Conservation (phyloP, 768 basidiomycete species). For the Harrya chromipes region DNA sequence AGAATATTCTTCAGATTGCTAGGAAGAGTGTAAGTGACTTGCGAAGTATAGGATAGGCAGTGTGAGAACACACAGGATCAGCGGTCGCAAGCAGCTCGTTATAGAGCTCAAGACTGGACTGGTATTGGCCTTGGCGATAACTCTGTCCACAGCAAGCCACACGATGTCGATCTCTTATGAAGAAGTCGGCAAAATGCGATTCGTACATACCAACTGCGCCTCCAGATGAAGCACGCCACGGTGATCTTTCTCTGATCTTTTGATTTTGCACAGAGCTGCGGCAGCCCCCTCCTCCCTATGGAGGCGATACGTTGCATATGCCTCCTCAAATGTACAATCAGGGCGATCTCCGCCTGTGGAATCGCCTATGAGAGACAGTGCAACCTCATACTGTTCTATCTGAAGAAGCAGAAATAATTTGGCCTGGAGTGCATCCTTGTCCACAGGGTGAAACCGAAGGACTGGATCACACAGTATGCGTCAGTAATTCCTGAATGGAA, state of each 20-base stretch:
- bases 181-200: slow-evolving; percentile 12
- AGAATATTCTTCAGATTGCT: slow-evolving; percentile 85
- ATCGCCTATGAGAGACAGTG: slow-evolving; percentile 55
- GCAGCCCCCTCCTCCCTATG: slow-evolving; percentile 70
- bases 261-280: slow-evolving; percentile 48
- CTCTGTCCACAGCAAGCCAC: slow-evolving; percentile 41
- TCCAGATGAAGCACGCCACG: slow-evolving; percentile 76
- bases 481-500: slow-evolving; percentile 20
- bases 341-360: slow-evolving; percentile 7
- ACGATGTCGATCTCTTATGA: slow-evolving; percentile 16
- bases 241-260: slow-evolving; percentile 42
- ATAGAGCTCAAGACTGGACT: slow-evolving; percentile 72
- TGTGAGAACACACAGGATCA: slow-evolving; percentile 57
- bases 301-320: slow-evolving; percentile 84
- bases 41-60: neutral
- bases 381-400: slow-evolving; percentile 74
- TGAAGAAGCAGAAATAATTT: slow-evolving; percentile 88
- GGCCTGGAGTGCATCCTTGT: slow-evolving; percentile 73
- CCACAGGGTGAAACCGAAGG: slow-evolving; percentile 60
- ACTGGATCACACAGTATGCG: slow-evolving; percentile 44
- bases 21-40: slow-evolving; percentile 10
- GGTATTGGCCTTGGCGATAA: slow-evolving; percentile 77
- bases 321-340: slow-evolving; percentile 57
- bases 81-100: slow-evolving; percentile 76
- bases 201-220: slow-evolving; percentile 75